A percentile compares a stretch with the other conserved stretches of the same genome.
phyloP scores from a whole-genome alignment of 1,139 yeast species.

The Yamadazyma taylorii region DNA sequence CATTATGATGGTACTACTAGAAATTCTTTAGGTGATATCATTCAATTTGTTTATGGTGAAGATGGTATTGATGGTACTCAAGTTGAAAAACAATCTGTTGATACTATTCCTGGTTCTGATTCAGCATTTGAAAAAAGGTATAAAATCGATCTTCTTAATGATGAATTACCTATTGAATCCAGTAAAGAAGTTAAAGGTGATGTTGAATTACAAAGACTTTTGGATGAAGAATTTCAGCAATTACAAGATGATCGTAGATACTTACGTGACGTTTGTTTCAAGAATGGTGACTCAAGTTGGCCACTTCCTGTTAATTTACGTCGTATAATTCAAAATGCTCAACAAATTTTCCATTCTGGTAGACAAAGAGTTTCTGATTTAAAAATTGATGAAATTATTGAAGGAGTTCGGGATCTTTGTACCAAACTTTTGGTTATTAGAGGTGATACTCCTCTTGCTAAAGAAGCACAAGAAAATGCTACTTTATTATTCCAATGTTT shows the following conservation, averaged over 20 bases:
- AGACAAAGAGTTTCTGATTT: slow-evolving; percentile 88
- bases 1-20: slow-evolving; percentile 98
- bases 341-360: slow-evolving; percentile 93
- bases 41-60: slow-evolving; percentile 97
- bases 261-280: slow-evolving; percentile 77
- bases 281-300: slow-evolving; percentile 95
- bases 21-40: slow-evolving; percentile 93
- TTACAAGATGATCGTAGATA: slow-evolving; percentile 73
- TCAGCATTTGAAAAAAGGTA: slow-evolving; percentile 79
- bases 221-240: slow-evolving; percentile 85
- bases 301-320: slow-evolving; percentile 96
- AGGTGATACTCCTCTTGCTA: slow-evolving; percentile 70
- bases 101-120: slow-evolving; percentile 93
- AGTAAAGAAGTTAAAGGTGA: slow-evolving; percentile 93
- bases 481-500: slow-evolving; percentile 87
- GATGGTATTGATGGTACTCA: slow-evolving; percentile 99
- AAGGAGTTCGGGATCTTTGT: slow-evolving; percentile 70
- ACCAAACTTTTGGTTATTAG: slow-evolving; percentile 73
- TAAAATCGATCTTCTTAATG: slow-evolving; percentile 82
- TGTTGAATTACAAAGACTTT: slow-evolving; percentile 70
- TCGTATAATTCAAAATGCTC: slow-evolving; percentile 96
- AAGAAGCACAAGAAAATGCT: slow-evolving; percentile 93
- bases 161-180: slow-evolving; percentile 69
- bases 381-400: slow-evolving; percentile 76
- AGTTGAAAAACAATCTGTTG: slow-evolving; percentile 96